Conservation (phyloP, 306 rosid genomes). For the Acacia melanoxylon region DNA sequence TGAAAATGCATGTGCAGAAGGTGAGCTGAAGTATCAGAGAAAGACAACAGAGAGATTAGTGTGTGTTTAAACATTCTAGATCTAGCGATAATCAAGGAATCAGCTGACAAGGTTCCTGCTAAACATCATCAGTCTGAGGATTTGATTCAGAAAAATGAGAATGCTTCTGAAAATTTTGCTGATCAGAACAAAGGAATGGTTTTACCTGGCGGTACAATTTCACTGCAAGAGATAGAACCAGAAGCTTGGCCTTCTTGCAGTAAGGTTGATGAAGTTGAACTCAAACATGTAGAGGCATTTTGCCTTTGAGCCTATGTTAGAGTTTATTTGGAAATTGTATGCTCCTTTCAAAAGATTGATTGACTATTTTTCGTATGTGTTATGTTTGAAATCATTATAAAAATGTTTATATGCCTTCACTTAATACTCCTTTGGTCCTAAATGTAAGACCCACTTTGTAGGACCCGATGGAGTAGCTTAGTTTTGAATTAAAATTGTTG, state of each 20-base stretch:
- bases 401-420: background rate
- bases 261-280: conserved; percentile 27
- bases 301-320: too few relatives aligned
- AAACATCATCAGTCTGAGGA: conserved; percentile 38
- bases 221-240: conserved; percentile 22
- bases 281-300: conserved; percentile 41
- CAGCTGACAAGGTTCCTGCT: conserved; percentile 33
- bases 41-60: conserved; percentile 37
- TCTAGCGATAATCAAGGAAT: conserved; percentile 31
- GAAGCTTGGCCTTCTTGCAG: conserved; percentile 18
- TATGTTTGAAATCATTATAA: background rate
- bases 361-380: too few relatives aligned
- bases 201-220: conserved; percentile 20
- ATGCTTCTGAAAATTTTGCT: conserved; percentile 25
- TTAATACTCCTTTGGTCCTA: background rate
- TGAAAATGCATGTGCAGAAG: too few relatives aligned
- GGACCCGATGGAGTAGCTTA: background rate
- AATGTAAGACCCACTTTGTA: too few relatives aligned
- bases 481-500: background rate
- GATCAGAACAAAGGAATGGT: conserved; percentile 34
- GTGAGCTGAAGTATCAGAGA: conserved; percentile 28
- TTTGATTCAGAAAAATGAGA: conserved; percentile 30
- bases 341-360: too few relatives aligned
- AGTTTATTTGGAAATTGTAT: too few relatives aligned
- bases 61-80: conserved; percentile 7